Conservation (phyloP, 208 protist genomes). For the Acanthamoeba royreba region DNA sequence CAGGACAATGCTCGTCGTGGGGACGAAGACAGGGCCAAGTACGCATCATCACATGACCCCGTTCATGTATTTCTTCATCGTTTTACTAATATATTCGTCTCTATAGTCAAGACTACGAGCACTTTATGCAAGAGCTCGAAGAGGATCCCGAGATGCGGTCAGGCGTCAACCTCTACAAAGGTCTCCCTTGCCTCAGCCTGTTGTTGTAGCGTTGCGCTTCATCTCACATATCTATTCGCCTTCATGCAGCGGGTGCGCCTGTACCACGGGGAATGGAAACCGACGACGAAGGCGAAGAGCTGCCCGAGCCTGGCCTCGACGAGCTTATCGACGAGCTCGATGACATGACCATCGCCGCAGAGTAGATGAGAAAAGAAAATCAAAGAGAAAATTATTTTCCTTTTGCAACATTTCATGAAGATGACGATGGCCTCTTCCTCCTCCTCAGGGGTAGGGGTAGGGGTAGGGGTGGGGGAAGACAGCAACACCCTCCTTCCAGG, state of each 20-base stretch:
- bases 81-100: not conserved
- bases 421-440: not conserved
- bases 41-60: not conserved
- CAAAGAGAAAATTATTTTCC: not conserved
- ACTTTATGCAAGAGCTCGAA: conserved; percentile 83
- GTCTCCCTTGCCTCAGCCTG: not conserved
- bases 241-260: too few relatives aligned
- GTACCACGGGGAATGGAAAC: not conserved
- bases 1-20: not conserved
- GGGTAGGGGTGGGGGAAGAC: not conserved
- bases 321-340: conserved; percentile 26
- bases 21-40: not conserved
- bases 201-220: not conserved
- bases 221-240: not conserved
- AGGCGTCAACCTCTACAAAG: conserved; percentile 80
- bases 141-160: conserved; percentile 78
- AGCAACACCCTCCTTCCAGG: too few relatives aligned
- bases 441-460: too few relatives aligned
- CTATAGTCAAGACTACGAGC: conserved; percentile 70
- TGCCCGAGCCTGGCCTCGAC: not conserved
- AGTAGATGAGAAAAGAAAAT: not conserved
- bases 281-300: conserved; percentile 2
- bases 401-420: not conserved
- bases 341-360: conserved; percentile 19
- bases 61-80: conserved; percentile 66